Evolutionary conservation across 495 filamentous ascomycete species (phyloP).

Genomic region (Tuber microsphaerosporum): DNA sequence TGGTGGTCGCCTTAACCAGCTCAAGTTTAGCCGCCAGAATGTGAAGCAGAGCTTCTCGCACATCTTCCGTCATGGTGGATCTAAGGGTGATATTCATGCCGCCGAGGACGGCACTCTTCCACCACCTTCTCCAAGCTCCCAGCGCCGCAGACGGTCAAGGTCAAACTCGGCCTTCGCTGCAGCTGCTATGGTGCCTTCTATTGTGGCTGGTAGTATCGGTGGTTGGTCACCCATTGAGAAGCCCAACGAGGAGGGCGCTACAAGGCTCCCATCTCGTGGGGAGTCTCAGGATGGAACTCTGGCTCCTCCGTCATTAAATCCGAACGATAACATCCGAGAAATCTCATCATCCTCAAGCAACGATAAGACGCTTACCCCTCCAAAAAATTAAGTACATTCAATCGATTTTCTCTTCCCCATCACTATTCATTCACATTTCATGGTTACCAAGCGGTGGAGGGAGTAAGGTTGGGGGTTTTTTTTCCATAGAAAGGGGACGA

Average conservation of each 20-base stretch:
- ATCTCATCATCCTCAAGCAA: background rate
- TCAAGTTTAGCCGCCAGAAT: slow-evolving; percentile 69
- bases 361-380: background rate
- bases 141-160: slow-evolving; percentile 52
- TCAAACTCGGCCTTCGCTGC: slow-evolving; percentile 66
- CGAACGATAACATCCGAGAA: background rate
- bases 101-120: slow-evolving; percentile 20
- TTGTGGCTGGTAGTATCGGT: slow-evolving; percentile 64
- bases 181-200: slow-evolving; percentile 59
- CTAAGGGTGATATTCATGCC: slow-evolving; percentile 19
- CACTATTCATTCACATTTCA: background rate
- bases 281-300: slow-evolving; percentile 39
- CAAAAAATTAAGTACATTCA: background rate
- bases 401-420: background rate
- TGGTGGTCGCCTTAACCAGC: slow-evolving; percentile 78
- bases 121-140: slow-evolving; percentile 26
- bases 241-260: slow-evolving; percentile 47
- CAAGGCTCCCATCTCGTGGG: slow-evolving; percentile 46
- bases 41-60: slow-evolving; percentile 33
- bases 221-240: slow-evolving; percentile 68
- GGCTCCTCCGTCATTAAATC: background rate
- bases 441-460: background rate
- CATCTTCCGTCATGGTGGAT: slow-evolving; percentile 27
- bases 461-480: background rate
- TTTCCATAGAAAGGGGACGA: background rate